phyloP scores from a whole-genome alignment of 2,329 filamentous ascomycete species.

The Albophoma yamanashiensis region DNA sequence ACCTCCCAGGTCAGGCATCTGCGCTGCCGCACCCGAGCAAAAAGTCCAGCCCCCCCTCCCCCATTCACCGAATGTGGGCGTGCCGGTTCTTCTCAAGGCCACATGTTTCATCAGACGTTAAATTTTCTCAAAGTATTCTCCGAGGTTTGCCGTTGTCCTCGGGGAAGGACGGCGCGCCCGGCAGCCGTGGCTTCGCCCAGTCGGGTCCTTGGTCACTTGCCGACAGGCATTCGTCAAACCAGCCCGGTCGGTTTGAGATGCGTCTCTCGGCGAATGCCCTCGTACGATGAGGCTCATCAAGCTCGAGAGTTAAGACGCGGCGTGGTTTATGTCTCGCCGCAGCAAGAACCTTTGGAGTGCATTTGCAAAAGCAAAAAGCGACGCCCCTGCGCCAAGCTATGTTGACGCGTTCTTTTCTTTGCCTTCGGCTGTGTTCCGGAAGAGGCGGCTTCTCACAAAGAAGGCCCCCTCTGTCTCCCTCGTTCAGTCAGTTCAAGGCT shows the following conservation, averaged over 20 bases:
- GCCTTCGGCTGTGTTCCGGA: not conserved
- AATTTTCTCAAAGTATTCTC: not conserved
- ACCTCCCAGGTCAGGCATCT: too few species aligned
- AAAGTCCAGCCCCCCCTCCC: not conserved
- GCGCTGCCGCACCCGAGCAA: not conserved
- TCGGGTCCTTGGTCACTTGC: not conserved
- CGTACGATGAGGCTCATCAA: not conserved
- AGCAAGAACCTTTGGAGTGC: not conserved
- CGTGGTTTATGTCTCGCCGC: not conserved
- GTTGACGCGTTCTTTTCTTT: not conserved
- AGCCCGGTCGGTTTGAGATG: not conserved
- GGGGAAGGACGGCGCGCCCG: not conserved
- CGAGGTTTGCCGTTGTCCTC: not conserved
- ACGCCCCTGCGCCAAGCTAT: not conserved
- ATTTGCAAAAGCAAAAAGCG: not conserved
- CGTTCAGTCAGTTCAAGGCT: too few species aligned
- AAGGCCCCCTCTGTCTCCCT: too few species aligned
- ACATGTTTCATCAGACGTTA: not conserved
- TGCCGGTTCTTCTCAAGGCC: not conserved
- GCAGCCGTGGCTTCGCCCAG: not conserved
- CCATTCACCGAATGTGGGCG: too few species aligned
- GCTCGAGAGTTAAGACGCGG: not conserved
- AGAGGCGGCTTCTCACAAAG: not conserved
- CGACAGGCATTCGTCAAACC: not conserved
- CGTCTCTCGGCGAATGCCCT: not conserved